A percentile compares a stretch with the other conserved stretches of the same genome.
phyloP scores from a whole-genome alignment of 805 yeast species.

The Yarrowia keelungensis region DNA sequence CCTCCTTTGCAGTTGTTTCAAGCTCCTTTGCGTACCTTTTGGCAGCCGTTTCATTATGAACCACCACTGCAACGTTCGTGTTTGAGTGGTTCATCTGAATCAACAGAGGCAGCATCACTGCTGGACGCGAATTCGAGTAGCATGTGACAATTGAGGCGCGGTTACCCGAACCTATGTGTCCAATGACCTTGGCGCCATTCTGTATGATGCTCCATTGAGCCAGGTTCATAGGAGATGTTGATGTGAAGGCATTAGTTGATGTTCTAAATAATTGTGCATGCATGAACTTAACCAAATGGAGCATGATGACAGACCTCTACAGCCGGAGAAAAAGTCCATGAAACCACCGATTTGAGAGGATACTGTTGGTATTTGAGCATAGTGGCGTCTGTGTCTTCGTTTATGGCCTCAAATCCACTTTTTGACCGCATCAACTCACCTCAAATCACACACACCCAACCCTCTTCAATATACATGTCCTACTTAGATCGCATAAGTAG shows the following conservation, averaged over 20 bases:
- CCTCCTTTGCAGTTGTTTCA: neutral
- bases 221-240: constrained; percentile 18
- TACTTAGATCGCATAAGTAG: neutral
- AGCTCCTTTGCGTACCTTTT: neutral
- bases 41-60: constrained; percentile 3
- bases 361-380: no score
- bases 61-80: constrained; percentile 14
- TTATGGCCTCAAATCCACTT: no score
- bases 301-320: no score
- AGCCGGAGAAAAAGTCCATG: no score
- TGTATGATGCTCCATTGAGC: constrained; percentile 35
- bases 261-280: neutral
- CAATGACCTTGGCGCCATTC: constrained; percentile 11
- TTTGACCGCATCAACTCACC: no score
- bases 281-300: no score
- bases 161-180: neutral
- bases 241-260: no score
- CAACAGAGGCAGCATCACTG: constrained; percentile 16
- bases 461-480: neutral
- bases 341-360: no score
- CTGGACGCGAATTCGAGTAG: constrained; percentile 8
- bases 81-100: constrained; percentile 19
- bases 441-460: no score
- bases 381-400: no score
- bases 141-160: constrained; percentile 1